phyloP scores from a whole-genome alignment of 2,329 filamentous ascomycete species.

The Aspergillus sp. region DNA sequence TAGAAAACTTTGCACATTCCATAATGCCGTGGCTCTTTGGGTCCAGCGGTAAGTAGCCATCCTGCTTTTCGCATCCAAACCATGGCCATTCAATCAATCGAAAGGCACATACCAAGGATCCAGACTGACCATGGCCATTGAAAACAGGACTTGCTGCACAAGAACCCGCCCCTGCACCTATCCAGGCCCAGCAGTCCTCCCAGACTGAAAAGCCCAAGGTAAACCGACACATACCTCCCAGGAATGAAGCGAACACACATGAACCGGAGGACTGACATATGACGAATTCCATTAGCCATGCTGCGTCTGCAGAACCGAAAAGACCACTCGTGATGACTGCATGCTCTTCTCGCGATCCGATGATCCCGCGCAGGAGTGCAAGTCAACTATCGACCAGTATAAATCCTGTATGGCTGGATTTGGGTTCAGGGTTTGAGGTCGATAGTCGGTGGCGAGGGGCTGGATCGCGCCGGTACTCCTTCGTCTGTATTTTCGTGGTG shows the following conservation, averaged over 20 bases:
- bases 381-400: slow-evolving; percentile 74
- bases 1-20: neutral
- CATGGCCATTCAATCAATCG: neutral
- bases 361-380: slow-evolving; percentile 73
- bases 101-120: neutral
- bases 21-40: slow-evolving; percentile 32
- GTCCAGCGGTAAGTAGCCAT: slow-evolving; percentile 21
- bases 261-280: neutral
- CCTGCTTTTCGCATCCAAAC: slow-evolving; percentile 3
- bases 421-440: slow-evolving; percentile 60
- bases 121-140: neutral
- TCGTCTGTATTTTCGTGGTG: neutral
- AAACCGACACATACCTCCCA: slow-evolving; percentile 3
- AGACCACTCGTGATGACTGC: slow-evolving; percentile 87
- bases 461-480: neutral
- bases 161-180: slow-evolving; percentile 12
- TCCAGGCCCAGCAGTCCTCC: slow-evolving; percentile 12
- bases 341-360: slow-evolving; percentile 90
- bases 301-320: slow-evolving; percentile 96
- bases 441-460: too few species aligned
- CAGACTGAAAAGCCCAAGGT: slow-evolving; percentile 34
- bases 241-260: too few species aligned
- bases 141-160: slow-evolving; percentile 2
- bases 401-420: slow-evolving; percentile 86
- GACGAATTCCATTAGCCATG: slow-evolving; percentile 59